Evolutionary conservation across 495 filamentous ascomycete species (phyloP).

Genomic region (Thermochaetoides thermophila): DNA sequence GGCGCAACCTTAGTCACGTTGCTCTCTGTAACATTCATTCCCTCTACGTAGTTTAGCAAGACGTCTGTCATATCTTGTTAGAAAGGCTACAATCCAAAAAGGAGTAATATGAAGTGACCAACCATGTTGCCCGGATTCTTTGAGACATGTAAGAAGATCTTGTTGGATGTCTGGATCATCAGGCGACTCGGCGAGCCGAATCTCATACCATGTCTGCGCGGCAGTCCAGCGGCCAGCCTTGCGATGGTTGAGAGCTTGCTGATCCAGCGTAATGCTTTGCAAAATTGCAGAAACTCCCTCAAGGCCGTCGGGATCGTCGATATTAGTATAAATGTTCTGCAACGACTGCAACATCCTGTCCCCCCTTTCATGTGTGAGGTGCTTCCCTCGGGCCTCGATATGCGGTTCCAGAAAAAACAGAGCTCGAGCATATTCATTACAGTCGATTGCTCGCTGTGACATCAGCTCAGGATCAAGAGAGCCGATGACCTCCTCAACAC

Average conservation of each 20-base stretch:
- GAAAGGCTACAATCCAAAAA: too few species aligned
- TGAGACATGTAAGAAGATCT: slow-evolving; percentile 75
- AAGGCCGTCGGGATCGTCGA: slow-evolving; percentile 94
- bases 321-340: slow-evolving; percentile 88
- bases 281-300: slow-evolving; percentile 84
- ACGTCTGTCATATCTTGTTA: slow-evolving; percentile 40
- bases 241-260: slow-evolving; percentile 80
- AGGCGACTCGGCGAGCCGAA: slow-evolving; percentile 65
- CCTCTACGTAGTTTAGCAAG: slow-evolving; percentile 69
- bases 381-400: slow-evolving; percentile 45
- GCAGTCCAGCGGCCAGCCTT: slow-evolving; percentile 97
- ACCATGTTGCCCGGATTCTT: slow-evolving; percentile 86
- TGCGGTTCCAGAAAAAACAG: slow-evolving; percentile 90
- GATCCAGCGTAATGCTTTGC: slow-evolving; percentile 67
- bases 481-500: slow-evolving; percentile 32
- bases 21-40: slow-evolving; percentile 41
- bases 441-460: slow-evolving; percentile 73
- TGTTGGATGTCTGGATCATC: slow-evolving; percentile 61
- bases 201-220: slow-evolving; percentile 94
- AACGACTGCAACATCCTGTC: slow-evolving; percentile 55
- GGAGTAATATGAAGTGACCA: too few species aligned
- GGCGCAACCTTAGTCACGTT: slow-evolving; percentile 48
- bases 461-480: slow-evolving; percentile 74
- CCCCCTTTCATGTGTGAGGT: slow-evolving; percentile 23
- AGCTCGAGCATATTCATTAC: slow-evolving; percentile 81